Conservation (phyloP, 306 rosid genomes). For the Rubus idaeus region DNA sequence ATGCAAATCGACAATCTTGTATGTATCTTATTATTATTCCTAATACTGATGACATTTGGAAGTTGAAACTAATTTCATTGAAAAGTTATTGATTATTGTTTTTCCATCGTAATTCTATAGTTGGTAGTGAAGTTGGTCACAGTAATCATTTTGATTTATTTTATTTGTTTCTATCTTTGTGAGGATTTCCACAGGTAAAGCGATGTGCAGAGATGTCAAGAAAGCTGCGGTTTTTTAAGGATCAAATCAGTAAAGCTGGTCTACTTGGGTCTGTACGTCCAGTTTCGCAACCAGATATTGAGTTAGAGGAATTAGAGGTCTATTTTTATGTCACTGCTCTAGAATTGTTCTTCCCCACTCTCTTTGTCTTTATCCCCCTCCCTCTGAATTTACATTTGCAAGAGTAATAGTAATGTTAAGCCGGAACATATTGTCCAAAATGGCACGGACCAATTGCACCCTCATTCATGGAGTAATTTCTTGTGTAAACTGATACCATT, state of each 20-base stretch:
- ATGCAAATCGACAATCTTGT: not conserved
- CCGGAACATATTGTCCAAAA: conserved; percentile 17
- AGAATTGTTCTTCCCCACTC: conserved; percentile 13
- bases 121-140: conserved; percentile 17
- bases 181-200: conserved; percentile 71
- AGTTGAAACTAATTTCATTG: not conserved
- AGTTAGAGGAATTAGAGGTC: conserved; percentile 93
- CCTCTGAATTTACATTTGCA: conserved; percentile 24
- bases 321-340: conserved; percentile 28
- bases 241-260: conserved; percentile 88
- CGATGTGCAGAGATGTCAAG: conserved; percentile 99
- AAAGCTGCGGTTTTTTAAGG: conserved; percentile 86
- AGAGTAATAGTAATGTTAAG: conserved; percentile 23
- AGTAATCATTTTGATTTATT: conserved; percentile 12
- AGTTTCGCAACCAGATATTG: conserved; percentile 67
- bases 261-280: conserved; percentile 54
- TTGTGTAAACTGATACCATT: conserved; percentile 35
- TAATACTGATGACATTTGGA: not conserved
- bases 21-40: not conserved
- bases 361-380: not conserved
- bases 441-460: conserved; percentile 11
- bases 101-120: not conserved
- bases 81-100: conserved; percentile 7
- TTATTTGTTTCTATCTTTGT: conserved; percentile 12
- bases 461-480: conserved; percentile 20